A percentile compares a stretch with the other conserved stretches of the same genome.
phyloP scores from a whole-genome alignment of 768 basidiomycete genomes.

The Rhizopogon sp. region DNA sequence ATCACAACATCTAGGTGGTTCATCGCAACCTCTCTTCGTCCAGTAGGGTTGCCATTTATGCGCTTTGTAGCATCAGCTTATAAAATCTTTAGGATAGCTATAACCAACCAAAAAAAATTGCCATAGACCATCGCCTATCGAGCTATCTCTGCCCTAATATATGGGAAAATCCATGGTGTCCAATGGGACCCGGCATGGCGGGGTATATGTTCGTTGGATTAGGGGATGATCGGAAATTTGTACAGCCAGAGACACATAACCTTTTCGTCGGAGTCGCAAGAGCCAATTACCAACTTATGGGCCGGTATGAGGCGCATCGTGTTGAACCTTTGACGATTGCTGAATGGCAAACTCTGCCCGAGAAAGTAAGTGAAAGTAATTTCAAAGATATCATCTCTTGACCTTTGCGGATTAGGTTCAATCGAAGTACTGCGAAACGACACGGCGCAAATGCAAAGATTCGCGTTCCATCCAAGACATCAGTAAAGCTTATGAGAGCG shows the following conservation, averaged over 20 bases:
- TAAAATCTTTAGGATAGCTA: slow-evolving; percentile 16
- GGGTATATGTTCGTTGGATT: slow-evolving; percentile 56
- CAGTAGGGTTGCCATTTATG: neutral
- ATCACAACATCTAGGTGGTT: neutral
- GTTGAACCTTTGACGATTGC: slow-evolving; percentile 33
- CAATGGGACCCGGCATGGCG: slow-evolving; percentile 40
- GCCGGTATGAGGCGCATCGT: slow-evolving; percentile 23
- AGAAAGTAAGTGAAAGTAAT: slow-evolving; percentile 35
- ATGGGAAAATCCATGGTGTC: slow-evolving; percentile 52
- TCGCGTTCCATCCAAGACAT: slow-evolving; percentile 23
- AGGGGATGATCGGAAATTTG: slow-evolving; percentile 41
- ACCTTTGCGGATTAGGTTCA: neutral
- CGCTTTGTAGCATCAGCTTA: neutral
- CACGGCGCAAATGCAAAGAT: slow-evolving; percentile 35
- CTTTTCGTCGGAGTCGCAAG: slow-evolving; percentile 41
- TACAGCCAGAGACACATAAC: slow-evolving; percentile 30
- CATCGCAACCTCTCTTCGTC: neutral
- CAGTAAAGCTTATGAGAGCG: slow-evolving; percentile 40
- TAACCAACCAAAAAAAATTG: slow-evolving; percentile 16
- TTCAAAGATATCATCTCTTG: slow-evolving; percentile 11
- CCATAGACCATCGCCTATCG: slow-evolving; percentile 16
- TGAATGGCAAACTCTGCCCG: slow-evolving; percentile 42
- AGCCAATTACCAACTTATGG: slow-evolving; percentile 35
- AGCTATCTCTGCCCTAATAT: slow-evolving; percentile 46
- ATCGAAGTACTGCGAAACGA: slow-evolving; percentile 32